These are phyloP conservation scores for Austroboletus novae-zelandiae DNA, from an alignment of 1,284 basidiomycete genomes.

Conservation along the genomic window DNA sequence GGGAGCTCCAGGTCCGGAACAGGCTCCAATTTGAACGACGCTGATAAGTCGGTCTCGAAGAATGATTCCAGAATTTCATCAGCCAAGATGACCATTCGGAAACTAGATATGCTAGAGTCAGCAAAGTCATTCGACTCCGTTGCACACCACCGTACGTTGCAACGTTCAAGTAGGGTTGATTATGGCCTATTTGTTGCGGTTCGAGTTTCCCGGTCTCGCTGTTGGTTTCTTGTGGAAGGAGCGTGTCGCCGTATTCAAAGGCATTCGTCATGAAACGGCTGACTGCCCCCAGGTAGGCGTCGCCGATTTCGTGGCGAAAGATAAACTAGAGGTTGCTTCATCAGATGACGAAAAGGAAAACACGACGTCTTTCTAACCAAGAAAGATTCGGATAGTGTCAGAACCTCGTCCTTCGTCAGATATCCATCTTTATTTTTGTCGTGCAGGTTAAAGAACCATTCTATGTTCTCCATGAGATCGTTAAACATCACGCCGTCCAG, in stretches of 20 bases:
- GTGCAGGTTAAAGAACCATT: slow-evolving; percentile 97
- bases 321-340: slow-evolving; percentile 66
- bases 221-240: slow-evolving; percentile 52
- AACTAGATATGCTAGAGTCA: slow-evolving; percentile 47
- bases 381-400: slow-evolving; percentile 93
- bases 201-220: slow-evolving; percentile 42
- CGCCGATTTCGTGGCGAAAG: slow-evolving; percentile 96
- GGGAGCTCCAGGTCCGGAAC: slow-evolving; percentile 66
- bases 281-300: slow-evolving; percentile 93
- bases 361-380: slow-evolving; percentile 55
- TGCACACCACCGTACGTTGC: slow-evolving; percentile 56
- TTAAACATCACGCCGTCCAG: slow-evolving; percentile 93
- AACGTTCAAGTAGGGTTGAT: slow-evolving; percentile 85
- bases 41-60: slow-evolving; percentile 87
- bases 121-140: slow-evolving; percentile 1
- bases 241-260: slow-evolving; percentile 92
- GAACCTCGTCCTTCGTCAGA: slow-evolving; percentile 93
- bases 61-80: slow-evolving; percentile 94
- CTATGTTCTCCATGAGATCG: slow-evolving; percentile 96
- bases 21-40: slow-evolving; percentile 81
- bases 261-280: slow-evolving; percentile 97
- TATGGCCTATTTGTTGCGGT: slow-evolving; percentile 54
- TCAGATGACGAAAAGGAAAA: slow-evolving; percentile 2
- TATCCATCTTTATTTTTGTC: slow-evolving; percentile 96
- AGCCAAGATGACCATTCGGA: slow-evolving; percentile 95